Evolutionary conservation across 345 rosid genomes (phyloP), one percentile per base, ranked within the genome.

Genomic region (Atalantia buxifolia): DNA sequence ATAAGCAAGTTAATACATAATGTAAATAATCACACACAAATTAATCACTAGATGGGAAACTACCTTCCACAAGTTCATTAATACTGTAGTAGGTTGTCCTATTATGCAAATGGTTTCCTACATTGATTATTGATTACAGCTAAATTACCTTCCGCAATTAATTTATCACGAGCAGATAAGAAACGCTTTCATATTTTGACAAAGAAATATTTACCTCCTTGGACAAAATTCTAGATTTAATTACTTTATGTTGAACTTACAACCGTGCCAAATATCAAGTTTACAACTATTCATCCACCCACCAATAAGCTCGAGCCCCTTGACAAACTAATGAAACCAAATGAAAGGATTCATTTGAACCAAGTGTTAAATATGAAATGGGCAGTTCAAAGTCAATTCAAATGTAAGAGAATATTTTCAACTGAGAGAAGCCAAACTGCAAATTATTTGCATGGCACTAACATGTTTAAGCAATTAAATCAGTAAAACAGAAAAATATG

Each of bases 1-100:
- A 68, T 65, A 21, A 14, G 50, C 50, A 45, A 45, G 48, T 10
- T 45, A 45, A 13, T 45, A 45, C 31, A 74, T 60, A 74, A 80
- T 82, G 55, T 71, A 85, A 83, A 81, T 50, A 68, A 79, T 45
- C 25, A 71, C 57, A 30, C 50, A 50, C 27, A 50, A 61, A 57
- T 42, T 31, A 22, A 63, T 13, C 35, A 60, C 12, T 3, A 31
- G 21, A 7, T 31, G 1, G 42, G n/a, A 35, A 21, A 66, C 36
- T 35, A 40, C 70, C 48, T 36, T 66, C 28, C 14, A 21, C 3
- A 19, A 35, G 48, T 7, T 35, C 70, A 35, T 10, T 66, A 66
- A 3, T 35, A 9, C 10, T 7, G 24, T 66, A 13, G 36, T 35
- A 66, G 70, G 50, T 13, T 45, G 18, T 9, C 45, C 28, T 21